Evolutionary conservation across 805 yeast species (phyloP).

Genomic region (Brettanomyces sp.): DNA sequence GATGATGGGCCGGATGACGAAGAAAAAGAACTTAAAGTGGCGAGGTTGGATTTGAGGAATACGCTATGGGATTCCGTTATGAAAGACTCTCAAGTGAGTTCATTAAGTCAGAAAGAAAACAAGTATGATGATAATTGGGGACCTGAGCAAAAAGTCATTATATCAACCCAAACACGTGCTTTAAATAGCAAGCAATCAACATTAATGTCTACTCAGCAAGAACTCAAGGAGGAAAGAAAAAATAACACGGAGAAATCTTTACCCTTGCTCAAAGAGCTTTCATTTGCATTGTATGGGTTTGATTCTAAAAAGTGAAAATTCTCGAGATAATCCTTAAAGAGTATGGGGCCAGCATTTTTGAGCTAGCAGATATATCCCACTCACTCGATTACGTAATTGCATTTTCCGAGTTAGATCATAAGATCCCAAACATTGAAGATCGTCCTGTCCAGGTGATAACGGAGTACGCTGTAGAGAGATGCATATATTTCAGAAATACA

Average conservation of each 20-base stretch:
- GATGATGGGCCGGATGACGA: conserved; percentile 5
- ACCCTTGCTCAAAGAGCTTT: conserved; percentile 10
- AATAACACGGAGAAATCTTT: neutral
- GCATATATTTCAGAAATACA: conserved; percentile 14
- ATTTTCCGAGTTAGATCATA: conserved; percentile 9
- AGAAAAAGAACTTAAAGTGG: conserved; percentile 17
- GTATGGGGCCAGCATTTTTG: conserved; percentile 14
- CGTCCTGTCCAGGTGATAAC: conserved; percentile 10
- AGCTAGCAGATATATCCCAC: neutral
- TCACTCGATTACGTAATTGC: conserved; percentile 11
- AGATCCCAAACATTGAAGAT: neutral
- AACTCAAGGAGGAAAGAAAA: neutral
- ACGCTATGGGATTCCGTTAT: conserved; percentile 19
- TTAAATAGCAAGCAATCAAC: neutral
- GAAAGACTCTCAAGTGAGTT: conserved; percentile 6
- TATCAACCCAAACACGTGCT: neutral
- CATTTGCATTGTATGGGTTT: conserved; percentile 15
- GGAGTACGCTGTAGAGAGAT: conserved; percentile 22
- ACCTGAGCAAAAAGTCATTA: neutral
- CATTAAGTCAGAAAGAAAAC: neutral
- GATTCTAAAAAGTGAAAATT: conserved; percentile 7
- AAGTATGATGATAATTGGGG: neutral
- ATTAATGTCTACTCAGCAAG: neutral
- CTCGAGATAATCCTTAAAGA: conserved; percentile 15
- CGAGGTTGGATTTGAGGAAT: conserved; percentile 14